Percentiles rank a stretch among this genome's conserved stretches.
phyloP scores from a whole-genome alignment of 2,329 filamentous ascomycete species.

The Penicillium sclerotiorum region DNA sequence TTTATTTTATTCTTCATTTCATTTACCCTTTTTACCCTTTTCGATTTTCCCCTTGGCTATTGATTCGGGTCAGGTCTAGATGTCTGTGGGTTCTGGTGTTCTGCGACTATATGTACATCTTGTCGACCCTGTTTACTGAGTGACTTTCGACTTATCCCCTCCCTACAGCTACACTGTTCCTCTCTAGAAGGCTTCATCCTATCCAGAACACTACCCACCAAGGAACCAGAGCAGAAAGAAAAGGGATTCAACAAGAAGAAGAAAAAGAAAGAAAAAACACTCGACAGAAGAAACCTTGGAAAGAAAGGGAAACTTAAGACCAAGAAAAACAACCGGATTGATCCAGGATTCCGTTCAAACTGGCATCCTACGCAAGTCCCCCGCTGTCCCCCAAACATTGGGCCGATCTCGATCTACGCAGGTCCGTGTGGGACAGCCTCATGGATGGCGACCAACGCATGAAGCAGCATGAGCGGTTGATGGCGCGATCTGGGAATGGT shows the following conservation, averaged over 20 bases:
- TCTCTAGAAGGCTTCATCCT: no score
- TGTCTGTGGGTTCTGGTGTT: neutral
- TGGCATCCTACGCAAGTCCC: conserved; percentile 65
- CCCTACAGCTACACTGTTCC: no score
- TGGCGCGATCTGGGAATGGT: conserved; percentile 47
- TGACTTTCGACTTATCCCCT: neutral
- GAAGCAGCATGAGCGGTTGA: conserved; percentile 75
- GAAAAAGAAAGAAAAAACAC: no score
- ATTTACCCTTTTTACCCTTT: neutral
- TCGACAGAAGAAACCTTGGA: no score
- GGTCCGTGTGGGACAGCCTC: conserved; percentile 55
- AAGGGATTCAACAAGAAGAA: no score
- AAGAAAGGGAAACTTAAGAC: neutral
- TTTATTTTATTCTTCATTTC: conserved; percentile 1
- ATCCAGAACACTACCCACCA: neutral
- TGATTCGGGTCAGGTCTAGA: conserved; percentile 1
- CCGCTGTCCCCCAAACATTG: conserved; percentile 68
- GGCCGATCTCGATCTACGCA: conserved; percentile 59
- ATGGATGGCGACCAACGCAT: conserved; percentile 80
- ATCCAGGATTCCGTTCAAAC: conserved; percentile 51
- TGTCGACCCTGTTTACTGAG: neutral
- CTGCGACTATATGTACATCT: conserved; percentile 1
- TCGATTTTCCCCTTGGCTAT: neutral
- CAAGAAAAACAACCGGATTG: neutral
- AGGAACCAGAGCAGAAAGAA: neutral